Evolutionary conservation across 495 filamentous ascomycete species (phyloP).

Genomic region (Entonaema liquescens): DNA sequence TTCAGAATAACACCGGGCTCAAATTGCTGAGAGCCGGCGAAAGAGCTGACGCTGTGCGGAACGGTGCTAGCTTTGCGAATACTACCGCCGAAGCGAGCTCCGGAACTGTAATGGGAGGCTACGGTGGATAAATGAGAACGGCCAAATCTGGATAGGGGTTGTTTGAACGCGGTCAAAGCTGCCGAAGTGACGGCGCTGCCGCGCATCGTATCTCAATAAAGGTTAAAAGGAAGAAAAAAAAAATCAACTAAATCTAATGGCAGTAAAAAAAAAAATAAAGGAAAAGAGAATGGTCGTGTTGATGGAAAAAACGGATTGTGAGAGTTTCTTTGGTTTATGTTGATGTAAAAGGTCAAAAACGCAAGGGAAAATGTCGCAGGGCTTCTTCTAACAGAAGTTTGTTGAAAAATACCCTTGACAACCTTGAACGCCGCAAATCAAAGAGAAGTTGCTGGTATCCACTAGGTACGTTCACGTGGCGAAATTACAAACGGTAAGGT

Average conservation of each 20-base stretch:
- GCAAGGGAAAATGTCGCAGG: slow-evolving; percentile 7
- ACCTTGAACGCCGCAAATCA: slow-evolving; percentile 2
- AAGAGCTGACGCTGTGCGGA: slow-evolving; percentile 21
- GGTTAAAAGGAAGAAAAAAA: neutral
- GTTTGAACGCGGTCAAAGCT: slow-evolving; percentile 40
- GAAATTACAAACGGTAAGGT: slow-evolving; percentile 2
- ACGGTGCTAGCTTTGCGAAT: slow-evolving; percentile 42
- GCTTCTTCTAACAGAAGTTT: neutral
- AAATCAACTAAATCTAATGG: neutral
- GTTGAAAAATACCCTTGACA: neutral
- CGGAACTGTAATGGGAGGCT: slow-evolving; percentile 28
- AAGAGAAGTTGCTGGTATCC: neutral
- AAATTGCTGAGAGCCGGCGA: slow-evolving; percentile 21
- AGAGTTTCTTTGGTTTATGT: neutral
- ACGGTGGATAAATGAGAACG: slow-evolving; percentile 37
- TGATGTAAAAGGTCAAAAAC: slow-evolving; percentile 8
- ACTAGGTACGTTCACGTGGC: slow-evolving; percentile 8
- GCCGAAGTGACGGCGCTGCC: slow-evolving; percentile 40
- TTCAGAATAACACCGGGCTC: slow-evolving; percentile 45
- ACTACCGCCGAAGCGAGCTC: slow-evolving; percentile 31
- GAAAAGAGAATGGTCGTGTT: neutral
- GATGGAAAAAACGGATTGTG: neutral
- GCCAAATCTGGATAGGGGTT: slow-evolving; percentile 36
- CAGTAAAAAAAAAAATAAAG: neutral
- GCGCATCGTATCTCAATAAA: slow-evolving; percentile 39